Evolutionary conservation across 2,329 filamentous ascomycete genomes (phyloP), one percentile per base, ranked within the genome.

Genomic region (Penicillium italicum): DNA sequence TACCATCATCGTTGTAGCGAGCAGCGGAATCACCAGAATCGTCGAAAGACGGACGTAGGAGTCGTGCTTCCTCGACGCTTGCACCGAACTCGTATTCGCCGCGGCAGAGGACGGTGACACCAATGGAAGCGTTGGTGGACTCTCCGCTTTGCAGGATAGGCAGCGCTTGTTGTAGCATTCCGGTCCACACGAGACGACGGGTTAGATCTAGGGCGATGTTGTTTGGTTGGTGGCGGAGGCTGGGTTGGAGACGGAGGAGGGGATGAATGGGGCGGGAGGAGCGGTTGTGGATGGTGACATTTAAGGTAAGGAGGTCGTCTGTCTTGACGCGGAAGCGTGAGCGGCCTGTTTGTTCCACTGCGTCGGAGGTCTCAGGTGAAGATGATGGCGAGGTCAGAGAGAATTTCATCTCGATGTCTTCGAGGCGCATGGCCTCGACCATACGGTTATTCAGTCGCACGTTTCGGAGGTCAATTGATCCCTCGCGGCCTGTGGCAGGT

Each of bases 61-160:
- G 68, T 57, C 81, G 80, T 3, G 89, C 84, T 77, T 97, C 92
- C 74, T 97, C 92, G 0, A 96, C 85, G 12, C 84, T 87, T 5
- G 87, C 91, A 24, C 84, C 84, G 22, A 96, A 80, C 72, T 96
- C 91, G 70, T 93, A 96, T 61, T 90, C 85, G 16, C 92, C 92
- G 42, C 85, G 82, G 62, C 88, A 91, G 33, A 96, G 81, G 31
- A 87, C 82, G 40, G 89, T 89, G 41, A 92, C 80, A 5, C 89
- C 89, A 4, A 95, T 74, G 1, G 80, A 79, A 22, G 89, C 78
- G 57, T 86, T 82, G 0, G 80, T 78, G n/a, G 74, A 82, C 42
- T 81, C 77, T 5, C 84, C 82, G 0, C 85, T 83, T 6, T 74
- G 72, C 1, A 96, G 69, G 7, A 83, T 68, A 0, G 88, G 85